Base-by-base conservation (phyloP, 2,329 filamentous ascomycete species). In the Leptosphaerulina australis region DNA sequence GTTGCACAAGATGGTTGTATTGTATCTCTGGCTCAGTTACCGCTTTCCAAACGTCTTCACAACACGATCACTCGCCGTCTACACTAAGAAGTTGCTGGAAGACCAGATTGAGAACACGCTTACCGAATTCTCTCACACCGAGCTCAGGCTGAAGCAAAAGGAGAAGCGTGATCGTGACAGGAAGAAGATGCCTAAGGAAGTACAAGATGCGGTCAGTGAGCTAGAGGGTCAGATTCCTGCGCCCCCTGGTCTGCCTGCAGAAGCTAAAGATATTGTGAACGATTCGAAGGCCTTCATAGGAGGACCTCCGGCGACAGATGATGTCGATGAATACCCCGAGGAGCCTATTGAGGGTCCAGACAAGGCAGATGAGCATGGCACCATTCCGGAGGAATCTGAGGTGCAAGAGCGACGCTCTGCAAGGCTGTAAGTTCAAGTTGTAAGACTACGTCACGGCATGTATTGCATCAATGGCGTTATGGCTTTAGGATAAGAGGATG, bases 11-110 rank as follows among this genome's bases (percentile, higher is more conserved):
- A 80, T 84, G 21, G 77, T 99, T 28, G 90, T 93, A 34, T 77
- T 92, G 36, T 99, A 97, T 68, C 80, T 96, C 2, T 99, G 94
- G 94, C 79, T 99, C 12, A 93, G 89, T 62, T 97, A 93, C 73
- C 87, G 93, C 5, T 96, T 93, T 71, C 80, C 85, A 3, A 89
- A 90, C 38, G 81, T 95, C 40, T 96, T 97, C 71, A 82, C 78
- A 5, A 89, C 87, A 57, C 84, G 93, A 62, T 78, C 78, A 0
- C 78, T 96, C 33, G 91, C 90, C 0, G 87, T 89, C 57, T 86
- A 96, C 67, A 84, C 90, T 38, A 96, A 96, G 67, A 73, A 76
- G 5, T 70, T 95, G 39, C 86, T 92, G 2, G 92, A 97, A 74
- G 79, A 84, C 41, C 85, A 83, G 68, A 92, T 97, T 65, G 82